phyloP scores from a whole-genome alignment of 495 filamentous ascomycete species.

The Podospora pseudocomata region DNA sequence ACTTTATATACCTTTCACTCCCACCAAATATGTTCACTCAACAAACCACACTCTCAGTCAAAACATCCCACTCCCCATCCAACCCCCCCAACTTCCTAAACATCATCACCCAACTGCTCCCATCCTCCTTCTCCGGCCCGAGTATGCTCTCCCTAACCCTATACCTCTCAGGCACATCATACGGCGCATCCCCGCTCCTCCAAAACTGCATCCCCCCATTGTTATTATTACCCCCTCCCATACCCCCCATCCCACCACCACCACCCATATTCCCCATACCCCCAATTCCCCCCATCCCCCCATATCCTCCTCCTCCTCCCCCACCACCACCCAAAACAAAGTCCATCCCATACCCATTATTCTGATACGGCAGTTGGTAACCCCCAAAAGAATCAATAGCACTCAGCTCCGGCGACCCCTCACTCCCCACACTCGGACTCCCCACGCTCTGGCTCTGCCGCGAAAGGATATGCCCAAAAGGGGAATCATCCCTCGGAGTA shows the following conservation, averaged over 20 bases:
- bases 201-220: conserved; percentile 1
- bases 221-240: not conserved
- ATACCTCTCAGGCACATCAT: conserved; percentile 31
- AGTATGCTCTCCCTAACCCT: conserved; percentile 31
- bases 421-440: not conserved
- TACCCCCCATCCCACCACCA: not conserved
- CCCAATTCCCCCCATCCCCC: not conserved
- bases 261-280: not conserved
- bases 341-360: not conserved
- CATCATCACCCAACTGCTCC: conserved; percentile 32
- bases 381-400: conserved; percentile 7
- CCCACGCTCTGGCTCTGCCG: not conserved
- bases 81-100: conserved; percentile 30
- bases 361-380: not conserved
- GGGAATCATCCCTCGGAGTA: conserved; percentile 14
- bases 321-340: not conserved
- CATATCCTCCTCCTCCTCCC: no score
- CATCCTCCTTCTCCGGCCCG: conserved; percentile 30
- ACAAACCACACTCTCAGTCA: conserved; percentile 26
- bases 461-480: not conserved
- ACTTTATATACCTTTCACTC: conserved; percentile 3
- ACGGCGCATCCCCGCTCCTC: conserved; percentile 29
- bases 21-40: not conserved
- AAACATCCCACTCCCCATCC: conserved; percentile 30
- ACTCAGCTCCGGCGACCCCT: not conserved